Base-by-base conservation (phyloP, 2,329 filamentous ascomycete genomes). In the Hypoxylon sp. region DNA sequence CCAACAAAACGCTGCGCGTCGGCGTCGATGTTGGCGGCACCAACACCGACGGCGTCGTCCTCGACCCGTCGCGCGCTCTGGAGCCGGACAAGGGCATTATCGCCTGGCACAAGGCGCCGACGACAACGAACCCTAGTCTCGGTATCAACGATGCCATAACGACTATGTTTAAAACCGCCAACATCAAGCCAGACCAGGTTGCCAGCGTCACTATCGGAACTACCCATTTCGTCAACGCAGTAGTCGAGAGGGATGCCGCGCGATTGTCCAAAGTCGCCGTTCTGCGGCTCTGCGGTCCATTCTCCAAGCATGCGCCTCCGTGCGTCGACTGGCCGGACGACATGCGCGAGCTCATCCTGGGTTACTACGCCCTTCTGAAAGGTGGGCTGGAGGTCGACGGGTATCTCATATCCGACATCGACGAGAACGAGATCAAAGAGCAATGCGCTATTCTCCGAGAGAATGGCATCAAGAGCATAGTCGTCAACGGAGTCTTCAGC, bases 161-260 rank as follows among this genome's bases (percentile, higher is more conserved):
- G 5, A 75, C 77, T 24, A 83, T 86, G 79, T 80, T 87, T 65
- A 44, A 62, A 61, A 62, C 57, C 14, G 70, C 73, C 11, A 52
- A 57, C 14, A 66, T 77, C 58, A 64, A 54, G 13, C 79, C 81
- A 0, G 72, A 75, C 0, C 74, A 81, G 5, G 79, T 87, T 17
- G 81, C 83, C 13, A 83, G 82, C 65, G 81, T 87, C 13, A 85
- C 84, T 2, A 86, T 87, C 67, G 85, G 85, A 57, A 86, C 84
- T 0, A 88, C 87, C 0, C 86, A 89, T 65, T 89, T 89, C 70
- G 81, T 89, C 71, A 89, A 89, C 66, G 86, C 86, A 8, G 84
- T 89, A 2, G 80, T 89, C 0, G 85, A 88, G 74, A 79, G 83
- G 47, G 86, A 89, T 66, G 79, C 79, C 6, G 73, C 80, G 1